Base-by-base conservation (phyloP, 2,329 filamentous ascomycete species). In the Claviceps sp. region DNA sequence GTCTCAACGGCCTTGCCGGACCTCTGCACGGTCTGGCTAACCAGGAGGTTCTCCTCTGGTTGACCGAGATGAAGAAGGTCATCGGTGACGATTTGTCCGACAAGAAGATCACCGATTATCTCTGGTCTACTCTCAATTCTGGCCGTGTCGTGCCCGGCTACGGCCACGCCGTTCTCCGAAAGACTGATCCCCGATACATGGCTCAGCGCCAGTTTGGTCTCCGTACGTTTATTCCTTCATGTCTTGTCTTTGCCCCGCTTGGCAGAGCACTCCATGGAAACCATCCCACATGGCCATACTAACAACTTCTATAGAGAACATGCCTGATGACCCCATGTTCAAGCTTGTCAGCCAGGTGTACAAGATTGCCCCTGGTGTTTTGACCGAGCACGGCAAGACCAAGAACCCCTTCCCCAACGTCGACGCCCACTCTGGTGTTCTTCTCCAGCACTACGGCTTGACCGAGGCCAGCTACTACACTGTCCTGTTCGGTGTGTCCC, bases 391-490 rank as follows among this genome's bases (percentile, higher is more conserved):
- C 79, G 93, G 93, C 77, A 98, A 98, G 88, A 97, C 91, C 80
- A 97, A 97, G 87, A 96, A 97, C 87, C 91, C 91, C 61, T 97
- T 81, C 82, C 93, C 93, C 73, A 97, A 97, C 78, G 90, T 97
- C 67, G 91, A 97, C 68, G 90, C 91, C 67, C 93, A 97, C 86
- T 96, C 90, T 36, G 93, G 93, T 80, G 93, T 98, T 61, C 88
- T 98, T 60, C 88, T 98, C 63, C 93, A 98, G 79, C 93, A 98
- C 85, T 98, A 98, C 77, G 93, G 93, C 67, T 79, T 98, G 70
- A 97, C 87, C 58, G 91, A 98, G 81, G 87, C 93, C 74, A 97
- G 84, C 85, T 98, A 94, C 85, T 98, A 98, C 87, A 98, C 93
- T 58, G 93, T 98, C 57, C 87, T 98, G 68, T 98, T 98, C 73